Evolutionary conservation across 2,329 filamentous ascomycete species (phyloP), one percentile per base, ranked within the genome.

Genomic region (Trichoderma koningii): DNA sequence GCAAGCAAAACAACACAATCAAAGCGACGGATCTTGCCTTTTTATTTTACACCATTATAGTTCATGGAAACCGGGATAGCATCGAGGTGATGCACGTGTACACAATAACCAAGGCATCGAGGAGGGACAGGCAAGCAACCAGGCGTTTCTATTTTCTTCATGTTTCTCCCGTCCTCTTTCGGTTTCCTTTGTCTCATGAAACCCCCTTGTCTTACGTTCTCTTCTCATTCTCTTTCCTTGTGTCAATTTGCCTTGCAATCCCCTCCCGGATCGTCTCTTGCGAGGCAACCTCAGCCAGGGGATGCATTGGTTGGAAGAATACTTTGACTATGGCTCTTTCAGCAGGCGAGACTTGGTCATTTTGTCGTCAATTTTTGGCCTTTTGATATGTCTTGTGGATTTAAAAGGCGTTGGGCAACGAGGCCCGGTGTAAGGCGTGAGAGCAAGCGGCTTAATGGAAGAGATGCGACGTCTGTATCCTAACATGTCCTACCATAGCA

Each of bases 151-250:
- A 45, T 67, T 62, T 59, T 23, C 62, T 60, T 52, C 21, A 56
- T 61, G 65, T 66, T 66, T 66, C 68, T 45, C 34, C 10, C 34
- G 34, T 14, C 34, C 60, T 59, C 23, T 59, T 62, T 47, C 50
- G 19, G 52, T 45, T 30, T 57, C 15, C 1, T 55, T 56, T 56
- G 15, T 56, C 5, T 44, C 53, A 26, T 19, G 30, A 42, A 42
- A 62, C 34, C 67, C 67, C 55, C 67, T 66, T 60, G 55, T 66
- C 67, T 68, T 60, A 62, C 66, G 65, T 67, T 61, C 62, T 70
- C 42, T 66, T 69, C 68, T 66, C 66, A n/a, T 19, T 61, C 47
- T 41, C 44, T 48, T 57, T 65, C 42, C 47, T 21, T 21, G 47
- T n/a, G 38, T 19, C 50, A 12, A 21, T 12, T 28, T 45, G 30